Conservation (phyloP, 2,329 filamentous ascomycete species). For the Cercospora sp. region DNA sequence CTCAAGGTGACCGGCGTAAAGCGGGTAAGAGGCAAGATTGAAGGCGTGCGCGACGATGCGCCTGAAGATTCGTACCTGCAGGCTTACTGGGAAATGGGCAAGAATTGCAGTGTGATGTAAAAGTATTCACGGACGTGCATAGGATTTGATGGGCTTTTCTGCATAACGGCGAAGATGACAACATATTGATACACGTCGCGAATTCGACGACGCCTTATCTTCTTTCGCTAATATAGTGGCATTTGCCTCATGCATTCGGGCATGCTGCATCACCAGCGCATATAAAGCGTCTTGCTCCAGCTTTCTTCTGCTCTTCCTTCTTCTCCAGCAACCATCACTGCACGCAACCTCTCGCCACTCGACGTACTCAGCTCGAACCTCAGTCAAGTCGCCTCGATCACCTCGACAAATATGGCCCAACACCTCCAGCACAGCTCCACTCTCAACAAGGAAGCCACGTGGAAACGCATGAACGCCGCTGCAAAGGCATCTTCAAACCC, state of each 20-base stretch:
- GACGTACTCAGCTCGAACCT: background rate
- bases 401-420: background rate
- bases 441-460: background rate
- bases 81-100: conserved; percentile 48
- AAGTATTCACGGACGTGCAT: background rate
- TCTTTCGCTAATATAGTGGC: background rate
- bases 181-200: background rate
- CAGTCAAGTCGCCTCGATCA: background rate
- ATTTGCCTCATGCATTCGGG: background rate
- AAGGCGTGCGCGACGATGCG: conserved; percentile 44
- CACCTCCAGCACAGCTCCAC: background rate
- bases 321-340: no score
- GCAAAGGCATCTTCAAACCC: background rate
- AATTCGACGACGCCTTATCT: background rate
- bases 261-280: background rate
- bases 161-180: background rate
- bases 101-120: conserved; percentile 48
- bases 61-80: conserved; percentile 79
- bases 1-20: conserved; percentile 74
- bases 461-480: background rate
- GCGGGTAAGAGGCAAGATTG: conserved; percentile 52
- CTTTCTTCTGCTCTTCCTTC: no score
- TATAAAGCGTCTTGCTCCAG: background rate
- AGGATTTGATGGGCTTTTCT: background rate
- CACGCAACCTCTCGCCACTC: no score